A percentile compares a stretch with the other conserved stretches of the same genome.
Conservation (phyloP, 768 basidiomycete species). For the Filobasidium floriforme region DNA sequence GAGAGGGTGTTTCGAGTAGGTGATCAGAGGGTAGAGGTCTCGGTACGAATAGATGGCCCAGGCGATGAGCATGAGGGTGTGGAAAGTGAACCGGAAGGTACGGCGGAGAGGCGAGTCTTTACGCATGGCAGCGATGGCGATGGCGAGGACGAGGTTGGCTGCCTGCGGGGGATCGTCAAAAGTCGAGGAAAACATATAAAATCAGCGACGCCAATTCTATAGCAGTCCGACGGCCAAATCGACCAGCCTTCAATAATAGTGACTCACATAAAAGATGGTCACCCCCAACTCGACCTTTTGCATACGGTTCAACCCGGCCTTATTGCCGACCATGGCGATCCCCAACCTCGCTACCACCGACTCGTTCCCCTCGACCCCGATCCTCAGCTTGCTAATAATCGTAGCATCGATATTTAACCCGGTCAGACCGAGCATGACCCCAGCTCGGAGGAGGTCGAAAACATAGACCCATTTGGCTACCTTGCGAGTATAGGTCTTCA, state of each 20-base stretch:
- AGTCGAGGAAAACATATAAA: constrained; percentile 46
- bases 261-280: constrained; percentile 44
- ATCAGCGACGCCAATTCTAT: constrained; percentile 48
- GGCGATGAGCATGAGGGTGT: constrained; percentile 50
- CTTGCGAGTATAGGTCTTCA: background rate
- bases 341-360: background rate
- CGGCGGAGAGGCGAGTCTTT: constrained; percentile 39
- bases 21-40: constrained; percentile 56
- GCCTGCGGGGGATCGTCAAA: constrained; percentile 5
- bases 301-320: background rate
- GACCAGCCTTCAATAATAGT: background rate
- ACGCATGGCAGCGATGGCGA: background rate
- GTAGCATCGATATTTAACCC: constrained; percentile 6
- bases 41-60: constrained; percentile 55
- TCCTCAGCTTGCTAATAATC: background rate
- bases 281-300: constrained; percentile 36
- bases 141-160: background rate
- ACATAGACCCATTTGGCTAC: constrained; percentile 6
- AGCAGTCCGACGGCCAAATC: constrained; percentile 13
- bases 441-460: background rate
- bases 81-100: constrained; percentile 47
- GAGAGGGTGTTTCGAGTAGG: constrained; percentile 51
- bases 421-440: background rate
- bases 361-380: background rate
- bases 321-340: background rate